phyloP scores from a whole-genome alignment of 768 basidiomycete genomes.

The Lactifluus volemus region DNA sequence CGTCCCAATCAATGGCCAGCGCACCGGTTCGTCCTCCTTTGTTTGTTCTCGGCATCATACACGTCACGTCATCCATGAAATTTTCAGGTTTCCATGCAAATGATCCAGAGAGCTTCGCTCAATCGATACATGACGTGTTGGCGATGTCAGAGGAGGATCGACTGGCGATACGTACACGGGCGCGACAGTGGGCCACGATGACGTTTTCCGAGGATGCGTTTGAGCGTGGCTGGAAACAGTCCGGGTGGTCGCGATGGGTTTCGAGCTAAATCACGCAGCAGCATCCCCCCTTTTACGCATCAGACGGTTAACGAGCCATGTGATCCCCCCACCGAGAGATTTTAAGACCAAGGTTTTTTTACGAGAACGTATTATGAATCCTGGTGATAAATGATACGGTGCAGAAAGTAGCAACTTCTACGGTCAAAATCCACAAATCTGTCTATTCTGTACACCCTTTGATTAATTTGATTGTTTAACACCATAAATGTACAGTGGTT shows the following conservation, averaged over 20 bases:
- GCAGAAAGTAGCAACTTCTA: too few relatives aligned
- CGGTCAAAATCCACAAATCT: too few relatives aligned
- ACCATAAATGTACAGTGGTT: too few relatives aligned
- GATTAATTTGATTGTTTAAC: too few relatives aligned
- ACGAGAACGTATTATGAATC: neutral
- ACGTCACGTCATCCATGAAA: neutral
- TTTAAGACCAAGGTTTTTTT: neutral
- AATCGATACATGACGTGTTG: conserved; percentile 54
- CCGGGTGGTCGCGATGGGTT: conserved; percentile 43
- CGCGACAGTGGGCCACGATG: conserved; percentile 60
- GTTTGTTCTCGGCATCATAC: neutral
- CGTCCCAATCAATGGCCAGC: conserved; percentile 61
- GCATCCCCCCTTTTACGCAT: neutral
- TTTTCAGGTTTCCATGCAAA: conserved; percentile 72
- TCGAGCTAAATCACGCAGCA: neutral
- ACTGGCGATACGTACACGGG: conserved; percentile 55
- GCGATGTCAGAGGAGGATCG: conserved; percentile 47
- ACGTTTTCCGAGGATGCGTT: conserved; percentile 75
- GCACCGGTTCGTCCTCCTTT: conserved; percentile 43
- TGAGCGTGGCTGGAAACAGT: conserved; percentile 61
- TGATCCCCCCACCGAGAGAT: too few relatives aligned
- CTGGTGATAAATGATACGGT: neutral
- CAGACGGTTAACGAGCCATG: neutral
- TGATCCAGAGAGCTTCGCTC: conserved; percentile 55
- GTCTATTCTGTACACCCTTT: too few relatives aligned